phyloP scores from a whole-genome alignment of 257 asterid genomes.

The Cruciata laevipes region DNA sequence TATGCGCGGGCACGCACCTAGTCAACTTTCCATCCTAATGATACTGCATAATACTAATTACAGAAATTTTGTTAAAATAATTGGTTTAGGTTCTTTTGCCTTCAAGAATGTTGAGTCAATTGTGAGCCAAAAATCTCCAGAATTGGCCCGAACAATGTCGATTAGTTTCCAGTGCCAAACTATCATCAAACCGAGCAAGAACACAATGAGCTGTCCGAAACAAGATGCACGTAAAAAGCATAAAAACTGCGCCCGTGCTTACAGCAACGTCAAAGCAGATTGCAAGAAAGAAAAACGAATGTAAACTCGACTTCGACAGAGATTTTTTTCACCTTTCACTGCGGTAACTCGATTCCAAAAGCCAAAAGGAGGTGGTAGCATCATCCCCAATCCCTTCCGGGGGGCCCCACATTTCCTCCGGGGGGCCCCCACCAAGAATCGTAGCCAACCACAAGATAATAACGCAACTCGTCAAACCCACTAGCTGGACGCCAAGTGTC shows the following conservation, averaged over 20 bases:
- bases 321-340: neutral
- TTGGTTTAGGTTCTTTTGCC: neutral
- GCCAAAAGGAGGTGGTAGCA: slow-evolving; percentile 12
- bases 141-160: neutral
- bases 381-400: slow-evolving; percentile 3
- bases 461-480: slow-evolving; percentile 34
- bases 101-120: neutral
- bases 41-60: neutral
- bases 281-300: too few species aligned
- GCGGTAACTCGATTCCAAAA: slow-evolving; percentile 17
- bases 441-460: slow-evolving; percentile 44
- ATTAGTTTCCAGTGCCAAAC: neutral
- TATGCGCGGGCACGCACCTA: too few species aligned
- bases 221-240: neutral
- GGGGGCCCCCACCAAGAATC: slow-evolving; percentile 15
- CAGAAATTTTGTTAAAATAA: neutral
- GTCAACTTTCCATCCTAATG: too few species aligned
- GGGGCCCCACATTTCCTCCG: neutral
- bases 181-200: neutral
- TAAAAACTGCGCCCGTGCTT: too few species aligned
- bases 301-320: too few species aligned
- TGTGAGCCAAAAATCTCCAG: neutral
- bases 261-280: too few species aligned
- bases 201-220: neutral
- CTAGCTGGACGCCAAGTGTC: slow-evolving; percentile 49